Evolutionary conservation across 306 rosid genomes (phyloP).

Genomic region (Albizia julibrissin): DNA sequence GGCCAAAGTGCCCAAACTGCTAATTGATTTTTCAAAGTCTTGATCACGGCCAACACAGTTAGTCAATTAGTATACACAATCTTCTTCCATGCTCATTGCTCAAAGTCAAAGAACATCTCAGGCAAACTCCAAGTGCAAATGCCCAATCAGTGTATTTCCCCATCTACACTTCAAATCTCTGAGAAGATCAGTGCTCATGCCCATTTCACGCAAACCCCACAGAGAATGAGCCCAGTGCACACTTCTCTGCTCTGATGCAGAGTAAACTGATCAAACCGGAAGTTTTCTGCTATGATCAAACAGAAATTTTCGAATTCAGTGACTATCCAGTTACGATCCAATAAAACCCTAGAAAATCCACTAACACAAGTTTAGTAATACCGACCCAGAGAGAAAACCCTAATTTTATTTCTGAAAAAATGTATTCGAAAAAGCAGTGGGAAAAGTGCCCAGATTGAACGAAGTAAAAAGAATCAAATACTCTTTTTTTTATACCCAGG

Average conservation of each 20-base stretch:
- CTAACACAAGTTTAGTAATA: slow-evolving; percentile 28
- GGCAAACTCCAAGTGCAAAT: slow-evolving; percentile 52
- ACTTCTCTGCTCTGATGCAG: slow-evolving; percentile 19
- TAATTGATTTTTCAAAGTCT: slow-evolving; percentile 27
- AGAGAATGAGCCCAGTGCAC: slow-evolving; percentile 34
- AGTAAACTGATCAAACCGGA: slow-evolving; percentile 30
- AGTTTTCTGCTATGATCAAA: slow-evolving; percentile 29
- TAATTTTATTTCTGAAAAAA: slow-evolving; percentile 23
- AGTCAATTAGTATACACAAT: slow-evolving; percentile 52
- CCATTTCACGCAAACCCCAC: slow-evolving; percentile 38
- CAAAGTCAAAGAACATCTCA: slow-evolving; percentile 44
- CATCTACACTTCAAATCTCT: slow-evolving; percentile 31
- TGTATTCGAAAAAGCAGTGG: background rate
- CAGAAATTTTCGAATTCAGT: slow-evolving; percentile 38
- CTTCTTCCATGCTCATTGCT: slow-evolving; percentile 74
- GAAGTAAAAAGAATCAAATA: slow-evolving; percentile 35
- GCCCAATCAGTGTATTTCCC: slow-evolving; percentile 41
- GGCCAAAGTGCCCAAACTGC: slow-evolving; percentile 32
- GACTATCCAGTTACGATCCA: slow-evolving; percentile 38
- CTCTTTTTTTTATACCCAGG: slow-evolving; percentile 26
- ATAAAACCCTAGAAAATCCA: slow-evolving; percentile 42
- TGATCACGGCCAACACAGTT: slow-evolving; percentile 46
- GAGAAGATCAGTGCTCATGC: slow-evolving; percentile 33
- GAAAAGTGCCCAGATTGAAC: slow-evolving; percentile 28
- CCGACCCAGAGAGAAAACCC: slow-evolving; percentile 35